A percentile compares a stretch with the other conserved stretches of the same genome.
phyloP scores from a whole-genome alignment of 1,139 yeast genomes.

The Saccharomycopsis hybrid region DNA sequence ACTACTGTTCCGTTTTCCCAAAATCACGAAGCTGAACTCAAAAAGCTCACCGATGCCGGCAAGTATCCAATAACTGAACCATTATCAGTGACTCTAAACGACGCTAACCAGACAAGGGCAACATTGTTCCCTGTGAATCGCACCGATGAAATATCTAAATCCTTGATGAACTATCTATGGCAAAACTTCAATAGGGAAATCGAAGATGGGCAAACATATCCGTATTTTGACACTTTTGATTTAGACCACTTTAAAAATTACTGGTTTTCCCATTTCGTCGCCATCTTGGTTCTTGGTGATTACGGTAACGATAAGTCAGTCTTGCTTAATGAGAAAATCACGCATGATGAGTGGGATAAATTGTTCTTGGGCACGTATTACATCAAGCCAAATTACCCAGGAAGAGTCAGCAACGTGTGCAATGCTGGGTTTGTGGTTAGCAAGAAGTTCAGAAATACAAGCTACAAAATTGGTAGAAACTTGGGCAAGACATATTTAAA shows the following conservation, averaged over 20 bases:
- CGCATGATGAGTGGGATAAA: conserved; percentile 33
- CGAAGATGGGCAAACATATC: conserved; percentile 76
- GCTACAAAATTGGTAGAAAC: conserved; percentile 46
- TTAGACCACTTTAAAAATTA: conserved; percentile 63
- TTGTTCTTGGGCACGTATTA: conserved; percentile 61
- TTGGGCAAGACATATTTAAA: conserved; percentile 54
- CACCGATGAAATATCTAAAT: conserved; percentile 52
- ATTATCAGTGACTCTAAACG: conserved; percentile 62
- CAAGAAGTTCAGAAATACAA: conserved; percentile 46
- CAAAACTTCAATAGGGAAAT: conserved; percentile 80
- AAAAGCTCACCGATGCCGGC: conserved; percentile 1
- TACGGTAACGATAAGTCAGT: background rate
- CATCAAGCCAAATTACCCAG: conserved; percentile 71
- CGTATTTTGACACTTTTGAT: conserved; percentile 60
- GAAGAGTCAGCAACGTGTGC: conserved; percentile 72
- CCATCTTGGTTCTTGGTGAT: conserved; percentile 33
- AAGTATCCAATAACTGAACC: conserved; percentile 27
- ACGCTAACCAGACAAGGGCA: conserved; percentile 64
- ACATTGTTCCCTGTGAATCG: conserved; percentile 75
- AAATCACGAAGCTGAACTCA: conserved; percentile 13
- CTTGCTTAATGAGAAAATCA: conserved; percentile 17
- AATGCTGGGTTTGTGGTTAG: conserved; percentile 75
- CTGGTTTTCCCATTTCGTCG: conserved; percentile 88
- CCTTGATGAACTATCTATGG: conserved; percentile 63
- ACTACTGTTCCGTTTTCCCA: conserved; percentile 19